A percentile compares a stretch with the other conserved stretches of the same genome.
phyloP scores from a whole-genome alignment of 192 early-diverging fungal species.

The Backusella psychrophila region DNA sequence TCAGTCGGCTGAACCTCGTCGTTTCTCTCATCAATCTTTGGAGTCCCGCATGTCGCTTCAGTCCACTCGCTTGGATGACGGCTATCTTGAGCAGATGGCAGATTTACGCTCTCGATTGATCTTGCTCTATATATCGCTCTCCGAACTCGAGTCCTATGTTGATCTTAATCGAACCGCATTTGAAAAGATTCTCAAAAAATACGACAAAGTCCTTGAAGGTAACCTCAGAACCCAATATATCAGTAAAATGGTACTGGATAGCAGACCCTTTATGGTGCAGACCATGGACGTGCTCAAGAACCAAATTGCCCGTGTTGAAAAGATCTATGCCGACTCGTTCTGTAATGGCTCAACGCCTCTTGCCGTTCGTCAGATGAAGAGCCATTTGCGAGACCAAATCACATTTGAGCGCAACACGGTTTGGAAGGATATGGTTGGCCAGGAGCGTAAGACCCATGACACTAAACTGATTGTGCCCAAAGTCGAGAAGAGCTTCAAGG shows the following conservation, averaged over 20 bases:
- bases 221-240: slow-evolving; percentile 37
- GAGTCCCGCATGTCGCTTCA: slow-evolving; percentile 18
- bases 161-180: slow-evolving; percentile 85
- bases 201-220: slow-evolving; percentile 78
- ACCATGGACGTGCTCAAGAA: slow-evolving; percentile 45
- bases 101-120: slow-evolving; percentile 27
- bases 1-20: background rate
- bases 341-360: slow-evolving; percentile 46
- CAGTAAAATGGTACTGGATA: slow-evolving; percentile 47
- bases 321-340: slow-evolving; percentile 56
- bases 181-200: slow-evolving; percentile 89
- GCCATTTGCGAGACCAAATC: slow-evolving; percentile 61
- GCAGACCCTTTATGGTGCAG: slow-evolving; percentile 53
- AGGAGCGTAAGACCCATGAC: slow-evolving; percentile 50
- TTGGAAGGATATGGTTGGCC: slow-evolving; percentile 74
- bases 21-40: slow-evolving; percentile 13
- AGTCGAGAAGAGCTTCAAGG: slow-evolving; percentile 22
- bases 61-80: background rate
- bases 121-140: slow-evolving; percentile 52
- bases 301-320: slow-evolving; percentile 48
- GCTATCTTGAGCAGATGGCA: slow-evolving; percentile 5
- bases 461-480: slow-evolving; percentile 34
- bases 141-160: slow-evolving; percentile 77
- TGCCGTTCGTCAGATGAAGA: slow-evolving; percentile 62
- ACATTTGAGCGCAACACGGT: slow-evolving; percentile 73